phyloP scores from a whole-genome alignment of 768 basidiomycete species.

The Podaxis rugospora region DNA sequence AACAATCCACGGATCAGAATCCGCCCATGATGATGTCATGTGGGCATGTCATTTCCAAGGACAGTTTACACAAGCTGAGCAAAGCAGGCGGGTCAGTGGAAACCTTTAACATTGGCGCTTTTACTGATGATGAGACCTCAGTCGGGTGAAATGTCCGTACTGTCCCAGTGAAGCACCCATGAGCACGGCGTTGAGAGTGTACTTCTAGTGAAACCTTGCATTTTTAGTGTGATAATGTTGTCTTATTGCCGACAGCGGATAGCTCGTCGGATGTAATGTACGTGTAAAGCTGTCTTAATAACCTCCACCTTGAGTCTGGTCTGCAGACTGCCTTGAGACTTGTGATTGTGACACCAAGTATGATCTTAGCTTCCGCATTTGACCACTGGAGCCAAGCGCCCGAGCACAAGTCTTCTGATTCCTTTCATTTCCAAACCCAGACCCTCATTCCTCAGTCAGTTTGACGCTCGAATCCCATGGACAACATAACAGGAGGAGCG shows the following conservation, averaged over 20 bases:
- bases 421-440: neutral
- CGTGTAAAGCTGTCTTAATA: neutral
- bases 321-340: too few species aligned
- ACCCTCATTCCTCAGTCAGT: neutral
- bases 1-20: conserved; percentile 89
- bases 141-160: conserved; percentile 95
- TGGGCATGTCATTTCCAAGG: conserved; percentile 92
- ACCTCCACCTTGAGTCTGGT: neutral
- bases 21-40: conserved; percentile 98
- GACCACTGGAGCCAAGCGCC: neutral
- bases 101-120: conserved; percentile 2
- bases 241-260: neutral
- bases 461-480: neutral
- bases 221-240: neutral
- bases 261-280: neutral
- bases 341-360: too few species aligned
- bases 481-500: neutral
- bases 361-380: conserved; percentile 2
- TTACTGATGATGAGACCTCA: conserved; percentile 24
- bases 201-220: conserved; percentile 42
- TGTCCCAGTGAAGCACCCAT: conserved; percentile 79
- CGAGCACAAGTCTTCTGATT: neutral
- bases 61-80: conserved; percentile 84
- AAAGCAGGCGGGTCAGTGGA: conserved; percentile 66
- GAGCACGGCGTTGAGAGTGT: conserved; percentile 52